Conservation (phyloP, 164 flowering plant genomes). For the Tinospora cordifolia region DNA sequence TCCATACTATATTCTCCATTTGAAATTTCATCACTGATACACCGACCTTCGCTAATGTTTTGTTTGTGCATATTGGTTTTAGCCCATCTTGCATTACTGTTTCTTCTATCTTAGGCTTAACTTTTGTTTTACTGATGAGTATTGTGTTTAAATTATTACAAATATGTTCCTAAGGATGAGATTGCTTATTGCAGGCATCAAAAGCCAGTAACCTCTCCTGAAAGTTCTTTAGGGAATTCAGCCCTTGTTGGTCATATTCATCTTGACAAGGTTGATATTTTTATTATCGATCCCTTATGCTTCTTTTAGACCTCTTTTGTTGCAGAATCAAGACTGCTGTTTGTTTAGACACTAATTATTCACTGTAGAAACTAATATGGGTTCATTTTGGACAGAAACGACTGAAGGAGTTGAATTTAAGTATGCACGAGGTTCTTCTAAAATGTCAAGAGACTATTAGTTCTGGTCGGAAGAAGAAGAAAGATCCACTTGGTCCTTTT, state of each 20-base stretch:
- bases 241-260: conserved; percentile 81
- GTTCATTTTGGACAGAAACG: conserved; percentile 31
- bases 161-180: not conserved
- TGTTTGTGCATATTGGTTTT: not conserved
- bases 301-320: not conserved
- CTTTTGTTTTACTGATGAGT: not conserved
- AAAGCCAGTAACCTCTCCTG: conserved; percentile 22
- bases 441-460: conserved; percentile 10
- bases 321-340: not conserved
- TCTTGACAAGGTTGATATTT: conserved; percentile 51
- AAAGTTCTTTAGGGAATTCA: conserved; percentile 30
- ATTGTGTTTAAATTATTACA: too few relatives aligned
- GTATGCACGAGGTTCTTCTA: conserved; percentile 10
- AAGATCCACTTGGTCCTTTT: not conserved
- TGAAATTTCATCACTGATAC: not conserved
- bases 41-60: not conserved
- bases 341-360: not conserved
- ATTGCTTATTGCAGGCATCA: conserved; percentile 33
- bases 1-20: not conserved
- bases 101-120: too few relatives aligned
- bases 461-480: conserved; percentile 7
- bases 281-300: not conserved
- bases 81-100: not conserved
- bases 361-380: not conserved
- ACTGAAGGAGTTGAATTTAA: conserved; percentile 8